Base-by-base conservation (phyloP, 176 grass and related monocot genomes). In the Cocos nucifera region DNA sequence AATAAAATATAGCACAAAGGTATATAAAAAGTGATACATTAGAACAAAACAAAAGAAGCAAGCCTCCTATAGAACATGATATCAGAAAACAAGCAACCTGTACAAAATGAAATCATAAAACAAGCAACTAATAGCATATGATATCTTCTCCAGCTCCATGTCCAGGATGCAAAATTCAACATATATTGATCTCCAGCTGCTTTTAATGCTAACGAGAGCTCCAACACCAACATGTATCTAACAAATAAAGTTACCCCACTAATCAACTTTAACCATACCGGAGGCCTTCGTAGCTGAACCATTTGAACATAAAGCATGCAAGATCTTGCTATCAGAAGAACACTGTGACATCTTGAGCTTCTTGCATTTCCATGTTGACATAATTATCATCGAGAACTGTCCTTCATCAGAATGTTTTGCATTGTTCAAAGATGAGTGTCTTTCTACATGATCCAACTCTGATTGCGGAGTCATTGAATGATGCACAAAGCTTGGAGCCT, bases 281-380 rank as follows among this genome's bases (percentile, higher is more conserved):
- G 83, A 79, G 20, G 82, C 39, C 67, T 74, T 78, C 54, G 79
- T 51, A 30, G 68, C 51, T 0, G 74, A 81, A 22, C 70, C 39
- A 22, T 73, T 59, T 60, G 83, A 69, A 64, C 83, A 80, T 26
- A 85, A 58, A 2, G 59, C 74, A 76, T 70, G 76, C 81, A 95
- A 71, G 54, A 83, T 75, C 62, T 95, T 89, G 23, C 48, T 73
- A 65, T 95, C 77, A 1, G 90, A 89, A 69, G 74, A 89, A 63
- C 90, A 81, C 4, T 78, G 79, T 15, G 86, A 83, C 8, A 76
- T 72, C 69, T 82, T 89, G 8, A 83, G 75, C 70, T 95, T 95
- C 51, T 86, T 95, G 74, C 76, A 83, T 75, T 86, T 84, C 91
- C 86, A 90, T 25, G 86, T 7, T 1, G 91, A 96, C 65, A 86